These are phyloP conservation scores for Omphalea diandra DNA, from an alignment of 441 rosid species.

Conservation along the genomic window DNA sequence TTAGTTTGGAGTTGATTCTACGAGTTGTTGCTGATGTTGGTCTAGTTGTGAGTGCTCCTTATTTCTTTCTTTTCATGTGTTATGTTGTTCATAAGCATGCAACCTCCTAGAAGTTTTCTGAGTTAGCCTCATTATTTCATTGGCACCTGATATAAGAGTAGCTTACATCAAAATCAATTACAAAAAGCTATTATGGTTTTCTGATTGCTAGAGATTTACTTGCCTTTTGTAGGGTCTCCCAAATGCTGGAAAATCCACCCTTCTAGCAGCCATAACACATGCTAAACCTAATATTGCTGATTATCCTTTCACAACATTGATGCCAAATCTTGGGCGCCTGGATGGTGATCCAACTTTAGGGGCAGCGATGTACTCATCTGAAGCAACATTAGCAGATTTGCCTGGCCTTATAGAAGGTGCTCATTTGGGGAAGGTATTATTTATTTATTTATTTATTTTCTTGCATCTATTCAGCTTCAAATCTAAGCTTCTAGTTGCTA, in stretches of 20 bases:
- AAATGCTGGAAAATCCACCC: constrained; percentile 77
- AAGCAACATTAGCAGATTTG: constrained; percentile 81
- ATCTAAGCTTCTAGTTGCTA: constrained; percentile 19
- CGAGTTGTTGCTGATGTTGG: constrained; percentile 87
- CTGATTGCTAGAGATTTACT: constrained; percentile 9
- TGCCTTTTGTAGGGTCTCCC: constrained; percentile 63
- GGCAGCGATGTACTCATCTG: constrained; percentile 59
- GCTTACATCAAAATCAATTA: not conserved
- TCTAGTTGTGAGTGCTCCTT: constrained; percentile 51
- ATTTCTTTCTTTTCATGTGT: not conserved
- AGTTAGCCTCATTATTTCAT: not conserved
- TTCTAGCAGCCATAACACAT: constrained; percentile 62
- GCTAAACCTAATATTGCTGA: constrained; percentile 85
- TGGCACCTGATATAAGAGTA: not conserved
- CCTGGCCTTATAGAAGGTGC: constrained; percentile 88
- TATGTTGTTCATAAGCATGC: not conserved
- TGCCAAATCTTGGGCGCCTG: constrained; percentile 81
- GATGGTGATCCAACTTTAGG: constrained; percentile 71
- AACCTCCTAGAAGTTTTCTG: not conserved
- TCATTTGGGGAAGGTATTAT: constrained; percentile 69
- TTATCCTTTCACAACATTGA: constrained; percentile 81
- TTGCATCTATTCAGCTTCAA: constrained; percentile 18
- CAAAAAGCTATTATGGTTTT: constrained; percentile 8
- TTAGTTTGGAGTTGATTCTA: constrained; percentile 69
- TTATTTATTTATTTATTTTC: too few species aligned